phyloP scores from a whole-genome alignment of 306 rosid genomes.

The Inga oerstediana region DNA sequence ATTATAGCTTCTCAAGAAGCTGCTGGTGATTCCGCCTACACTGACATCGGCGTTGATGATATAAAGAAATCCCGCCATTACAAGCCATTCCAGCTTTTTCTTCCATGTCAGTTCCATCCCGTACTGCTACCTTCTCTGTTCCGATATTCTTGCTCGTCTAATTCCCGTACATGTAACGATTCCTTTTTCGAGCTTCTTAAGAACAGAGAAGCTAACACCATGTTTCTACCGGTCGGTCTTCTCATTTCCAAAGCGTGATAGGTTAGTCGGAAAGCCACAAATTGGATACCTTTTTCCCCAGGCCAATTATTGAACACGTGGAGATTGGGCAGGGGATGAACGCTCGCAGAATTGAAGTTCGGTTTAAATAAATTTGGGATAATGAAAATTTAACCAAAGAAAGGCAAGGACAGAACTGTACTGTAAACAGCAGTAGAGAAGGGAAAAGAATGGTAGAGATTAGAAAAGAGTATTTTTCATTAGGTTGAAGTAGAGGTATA shows the following conservation, averaged over 20 bases:
- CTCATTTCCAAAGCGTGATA: neutral
- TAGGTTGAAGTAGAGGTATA: too few species aligned
- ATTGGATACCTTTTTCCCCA: neutral
- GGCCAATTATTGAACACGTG: neutral
- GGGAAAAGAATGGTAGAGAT: too few species aligned
- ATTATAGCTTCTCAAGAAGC: conserved; percentile 54
- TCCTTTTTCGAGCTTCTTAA: neutral
- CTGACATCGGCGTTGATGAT: conserved; percentile 33
- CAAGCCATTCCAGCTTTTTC: neutral
- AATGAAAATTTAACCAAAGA: too few species aligned
- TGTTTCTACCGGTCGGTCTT: neutral
- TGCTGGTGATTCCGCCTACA: conserved; percentile 48
- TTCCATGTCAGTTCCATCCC: conserved; percentile 8
- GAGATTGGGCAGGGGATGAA: neutral
- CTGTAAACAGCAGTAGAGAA: too few species aligned
- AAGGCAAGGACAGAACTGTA: too few species aligned
- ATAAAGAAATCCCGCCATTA: conserved; percentile 41
- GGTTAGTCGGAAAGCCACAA: neutral
- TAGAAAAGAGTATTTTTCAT: too few species aligned
- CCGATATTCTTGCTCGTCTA: neutral
- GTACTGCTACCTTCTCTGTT: neutral
- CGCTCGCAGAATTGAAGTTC: too few species aligned
- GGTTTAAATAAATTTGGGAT: too few species aligned
- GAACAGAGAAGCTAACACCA: neutral
- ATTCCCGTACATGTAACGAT: too few species aligned